phyloP scores from a whole-genome alignment of 306 rosid species.

The Dalbergia cochinchinensis region DNA sequence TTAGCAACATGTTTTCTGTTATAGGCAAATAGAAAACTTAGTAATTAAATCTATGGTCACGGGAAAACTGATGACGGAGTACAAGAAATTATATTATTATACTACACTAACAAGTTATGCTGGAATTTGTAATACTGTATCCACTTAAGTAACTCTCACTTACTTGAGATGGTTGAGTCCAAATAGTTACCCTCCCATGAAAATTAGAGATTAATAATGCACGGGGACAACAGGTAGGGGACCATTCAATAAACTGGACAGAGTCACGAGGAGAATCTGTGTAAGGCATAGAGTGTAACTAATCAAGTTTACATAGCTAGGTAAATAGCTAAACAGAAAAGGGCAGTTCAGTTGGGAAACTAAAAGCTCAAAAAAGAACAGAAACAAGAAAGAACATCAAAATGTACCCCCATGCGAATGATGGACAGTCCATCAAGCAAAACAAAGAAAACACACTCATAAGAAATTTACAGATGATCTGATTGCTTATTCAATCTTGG shows the following conservation, averaged over 20 bases:
- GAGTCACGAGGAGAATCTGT: constrained; percentile 99
- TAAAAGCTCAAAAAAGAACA: neutral
- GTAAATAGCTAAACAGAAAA: neutral
- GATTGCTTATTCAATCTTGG: constrained; percentile 12
- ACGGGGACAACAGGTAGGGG: constrained; percentile 89
- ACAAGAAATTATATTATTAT: neutral
- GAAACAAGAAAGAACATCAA: constrained; percentile 16
- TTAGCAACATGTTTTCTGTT: constrained; percentile 35
- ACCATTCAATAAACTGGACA: constrained; percentile 99
- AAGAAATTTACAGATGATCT: constrained; percentile 19
- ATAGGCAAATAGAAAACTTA: constrained; percentile 28
- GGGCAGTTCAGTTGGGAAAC: constrained; percentile 32
- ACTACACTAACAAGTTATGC: constrained; percentile 12
- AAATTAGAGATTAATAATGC: constrained; percentile 90
- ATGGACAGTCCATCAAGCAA: constrained; percentile 24
- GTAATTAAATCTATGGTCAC: constrained; percentile 14
- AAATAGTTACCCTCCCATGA: constrained; percentile 96
- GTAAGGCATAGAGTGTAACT: constrained; percentile 41
- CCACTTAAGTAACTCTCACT: constrained; percentile 46
- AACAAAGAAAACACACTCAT: constrained; percentile 20
- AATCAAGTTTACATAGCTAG: constrained; percentile 34
- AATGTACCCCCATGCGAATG: constrained; percentile 5
- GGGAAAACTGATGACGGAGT: constrained; percentile 16
- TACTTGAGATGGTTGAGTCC: constrained; percentile 98
- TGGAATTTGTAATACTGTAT: constrained; percentile 30